Base-by-base conservation (phyloP, 2,329 filamentous ascomycete species). In the Endothia cerciana region DNA sequence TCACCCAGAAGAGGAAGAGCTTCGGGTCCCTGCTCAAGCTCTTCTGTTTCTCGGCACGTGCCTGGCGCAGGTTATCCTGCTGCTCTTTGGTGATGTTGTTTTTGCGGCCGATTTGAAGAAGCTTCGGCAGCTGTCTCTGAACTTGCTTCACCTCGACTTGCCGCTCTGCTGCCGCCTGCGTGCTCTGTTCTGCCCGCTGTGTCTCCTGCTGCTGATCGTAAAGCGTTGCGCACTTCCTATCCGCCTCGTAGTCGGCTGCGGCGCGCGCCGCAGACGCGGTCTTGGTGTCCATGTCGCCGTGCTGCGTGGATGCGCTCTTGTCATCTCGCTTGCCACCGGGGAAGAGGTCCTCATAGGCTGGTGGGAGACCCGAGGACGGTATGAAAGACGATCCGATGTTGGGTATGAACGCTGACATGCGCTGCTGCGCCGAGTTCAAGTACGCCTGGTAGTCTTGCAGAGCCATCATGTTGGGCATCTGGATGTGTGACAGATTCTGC, bases 291-390 rank as follows among this genome's bases (percentile, higher is more conserved):
- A 82, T 69, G 55, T 82, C 80, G 62, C 81, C 77, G 49, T 80
- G 79, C 1, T 62, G 62, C 65, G 71, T 53, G 28, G 85, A 83
- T n/a, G 82, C 78, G 71, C 85, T 82, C 75, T 90, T 89, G 40
- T 77, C 77, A 63, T 89, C 85, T 13, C 82, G 70, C 58, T 82
- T 79, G 63, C 81, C 77, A 49, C 80, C 78, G 43, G 91, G 91
- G 74, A 88, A 95, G 36, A 95, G 86, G 58, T 94, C 92, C 62
- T 93, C 89, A 70, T 95, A 95, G 0, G 92, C 86, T 11, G 92
- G 92, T 10, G 91, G 91, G 40, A 85, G 81, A 4, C 82, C 79
- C 11, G 85, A 77, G 47, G 77, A 76, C 61, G 78, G 77, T 71
- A 83, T 81, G 45, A 82, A 78, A 10, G 87, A 87, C 55, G 89